Conservation (phyloP, 2,329 filamentous ascomycete genomes). For the Fusarium siculi region DNA sequence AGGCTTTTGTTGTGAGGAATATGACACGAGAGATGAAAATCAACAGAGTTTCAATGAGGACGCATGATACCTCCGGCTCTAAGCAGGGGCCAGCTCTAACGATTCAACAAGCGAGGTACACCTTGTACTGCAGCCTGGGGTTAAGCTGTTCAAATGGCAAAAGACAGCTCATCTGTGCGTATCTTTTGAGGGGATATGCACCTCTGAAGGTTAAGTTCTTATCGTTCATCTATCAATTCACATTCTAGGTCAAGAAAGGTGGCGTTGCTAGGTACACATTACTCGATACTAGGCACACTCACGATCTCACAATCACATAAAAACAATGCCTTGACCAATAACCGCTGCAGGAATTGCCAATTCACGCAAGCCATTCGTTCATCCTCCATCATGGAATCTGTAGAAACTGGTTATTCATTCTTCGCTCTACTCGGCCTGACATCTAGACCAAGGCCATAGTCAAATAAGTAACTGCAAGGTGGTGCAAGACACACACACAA, state of each 20-base stretch:
- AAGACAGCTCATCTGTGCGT: background rate
- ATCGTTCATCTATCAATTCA: background rate
- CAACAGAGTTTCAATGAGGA: conserved; percentile 3
- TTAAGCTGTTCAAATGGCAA: background rate
- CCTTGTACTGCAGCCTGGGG: conserved; percentile 1
- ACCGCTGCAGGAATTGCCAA: background rate
- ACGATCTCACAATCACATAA: background rate
- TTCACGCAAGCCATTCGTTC: background rate
- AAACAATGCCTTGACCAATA: conserved; percentile 5
- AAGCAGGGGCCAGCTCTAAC: conserved; percentile 17
- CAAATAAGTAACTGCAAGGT: conserved; percentile 21
- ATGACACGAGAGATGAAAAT: background rate
- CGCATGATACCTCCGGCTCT: background rate
- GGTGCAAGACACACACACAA: background rate
- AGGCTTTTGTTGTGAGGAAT: background rate
- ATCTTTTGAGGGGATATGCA: background rate
- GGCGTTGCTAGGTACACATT: background rate
- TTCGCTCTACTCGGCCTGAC: conserved; percentile 18
- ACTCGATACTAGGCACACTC: background rate
- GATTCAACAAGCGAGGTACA: background rate
- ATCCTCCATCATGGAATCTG: background rate
- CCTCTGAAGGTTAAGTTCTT: background rate
- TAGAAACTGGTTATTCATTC: conserved; percentile 11
- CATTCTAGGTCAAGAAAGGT: background rate
- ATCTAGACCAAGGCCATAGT: background rate